Conservation (phyloP, 2,329 filamentous ascomycete genomes). For the Rachicladosporium sp. region DNA sequence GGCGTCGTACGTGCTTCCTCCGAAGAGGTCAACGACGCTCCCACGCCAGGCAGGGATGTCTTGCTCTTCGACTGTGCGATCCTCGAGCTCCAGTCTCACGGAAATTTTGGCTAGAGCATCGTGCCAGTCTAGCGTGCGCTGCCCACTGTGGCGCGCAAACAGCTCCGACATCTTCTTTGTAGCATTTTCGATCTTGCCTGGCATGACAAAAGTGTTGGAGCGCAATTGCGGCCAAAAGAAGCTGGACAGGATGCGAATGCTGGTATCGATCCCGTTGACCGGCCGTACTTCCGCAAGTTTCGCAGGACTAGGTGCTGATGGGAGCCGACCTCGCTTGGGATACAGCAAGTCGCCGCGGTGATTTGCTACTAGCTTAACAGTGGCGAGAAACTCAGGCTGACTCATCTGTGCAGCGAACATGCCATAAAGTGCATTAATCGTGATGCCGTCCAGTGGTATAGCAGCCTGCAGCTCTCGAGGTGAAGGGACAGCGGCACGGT, state of each 20-base stretch:
- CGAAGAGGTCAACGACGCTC: conserved; percentile 75
- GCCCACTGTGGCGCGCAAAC: conserved; percentile 69
- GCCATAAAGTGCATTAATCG: conserved; percentile 19
- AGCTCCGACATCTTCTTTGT: conserved; percentile 49
- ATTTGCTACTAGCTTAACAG: conserved; percentile 16
- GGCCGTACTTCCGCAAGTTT: not conserved
- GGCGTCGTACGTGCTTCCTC: conserved; percentile 31
- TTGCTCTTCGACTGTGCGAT: conserved; percentile 57
- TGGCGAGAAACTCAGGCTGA: conserved; percentile 14
- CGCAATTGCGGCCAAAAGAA: conserved; percentile 86
- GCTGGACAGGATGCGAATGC: conserved; percentile 77
- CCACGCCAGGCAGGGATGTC: conserved; percentile 77
- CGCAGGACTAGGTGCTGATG: conserved; percentile 7
- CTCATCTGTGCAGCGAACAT: conserved; percentile 17
- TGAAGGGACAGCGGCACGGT: conserved; percentile 17
- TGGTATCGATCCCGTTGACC: conserved; percentile 35
- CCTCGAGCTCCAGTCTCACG: conserved; percentile 70
- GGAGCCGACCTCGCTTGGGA: conserved; percentile 16
- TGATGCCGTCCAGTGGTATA: conserved; percentile 25
- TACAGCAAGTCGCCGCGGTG: conserved; percentile 18
- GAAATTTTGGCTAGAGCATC: conserved; percentile 68
- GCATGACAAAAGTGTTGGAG: conserved; percentile 55
- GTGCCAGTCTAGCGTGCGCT: conserved; percentile 80
- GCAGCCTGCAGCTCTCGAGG: conserved; percentile 22
- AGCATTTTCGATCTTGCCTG: conserved; percentile 44